Evolutionary conservation across 1,139 yeast species (phyloP), one percentile per base, ranked within the genome.

Genomic region (Lodderomyces parapsilosis): DNA sequence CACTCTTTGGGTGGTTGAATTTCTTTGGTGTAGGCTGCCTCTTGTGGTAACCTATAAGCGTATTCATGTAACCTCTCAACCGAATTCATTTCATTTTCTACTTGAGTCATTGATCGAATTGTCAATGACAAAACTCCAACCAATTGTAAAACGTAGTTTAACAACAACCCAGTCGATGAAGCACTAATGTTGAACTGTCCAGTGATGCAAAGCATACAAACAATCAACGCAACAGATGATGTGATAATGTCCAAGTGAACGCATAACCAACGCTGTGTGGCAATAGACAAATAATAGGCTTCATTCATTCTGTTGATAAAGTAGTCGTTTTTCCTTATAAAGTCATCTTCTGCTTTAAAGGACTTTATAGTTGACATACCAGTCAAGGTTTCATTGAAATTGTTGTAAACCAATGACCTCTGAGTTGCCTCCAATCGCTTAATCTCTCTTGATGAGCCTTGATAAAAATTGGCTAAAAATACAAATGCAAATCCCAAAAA

Each of bases 1-100:
- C 99, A 93, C 42, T 78, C 71, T 2, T 71, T 57, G 14, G 90
- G 83, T 17, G 96, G 96, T 38, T 80, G 70, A 45, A 76, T 81
- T 47, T 86, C 90, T 17, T 81, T 69, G 40, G 65, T 72, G 23
- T 80, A 79, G 1, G 83, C 75, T 7, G 93, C 86, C 62, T 93
- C 99, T 63, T 86, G 89, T 0, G 85, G 86, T 43, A 88, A 63
- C 25, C 62, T 48, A 49, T 60, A 68, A 4, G 76, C 75, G 51
- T 71, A 73, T 35, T 68, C 62, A 53, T 68, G 63, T 43, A 72
- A 59, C 57, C 78, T 63, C 53, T 73, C 78, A 19, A 68, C 76
- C 1, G 76, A 66, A 51, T 72, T 71, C 77, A 73, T 71, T 52
- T 71, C 76, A 47, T 64, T 71, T 50, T 73, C 78, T 41, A 71